Evolutionary conservation across 768 basidiomycete species (phyloP).

Genomic region (Omphalotus guepiniiformis): DNA sequence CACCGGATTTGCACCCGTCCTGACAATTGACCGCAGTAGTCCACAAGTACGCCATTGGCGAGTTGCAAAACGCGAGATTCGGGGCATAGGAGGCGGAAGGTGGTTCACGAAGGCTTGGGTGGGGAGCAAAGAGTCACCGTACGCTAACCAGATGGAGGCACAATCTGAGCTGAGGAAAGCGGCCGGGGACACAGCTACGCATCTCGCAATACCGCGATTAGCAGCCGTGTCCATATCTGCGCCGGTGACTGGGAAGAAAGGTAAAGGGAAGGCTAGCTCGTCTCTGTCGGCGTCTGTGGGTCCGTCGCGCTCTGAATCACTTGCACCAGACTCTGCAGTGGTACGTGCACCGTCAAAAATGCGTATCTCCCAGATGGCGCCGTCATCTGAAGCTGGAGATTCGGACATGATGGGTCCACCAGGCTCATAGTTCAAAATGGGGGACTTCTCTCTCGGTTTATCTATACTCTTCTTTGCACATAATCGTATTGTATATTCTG

Average conservation of each 20-base stretch:
- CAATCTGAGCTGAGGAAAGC: constrained; percentile 24
- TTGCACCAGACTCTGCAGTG: constrained; percentile 34
- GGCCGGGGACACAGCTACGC: constrained; percentile 27
- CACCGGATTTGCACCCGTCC: constrained; percentile 63
- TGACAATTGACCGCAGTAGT: constrained; percentile 62
- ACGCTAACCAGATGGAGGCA: constrained; percentile 34
- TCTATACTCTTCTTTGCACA: neutral
- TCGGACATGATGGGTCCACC: constrained; percentile 35
- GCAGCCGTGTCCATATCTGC: constrained; percentile 42
- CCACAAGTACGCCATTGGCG: constrained; percentile 70
- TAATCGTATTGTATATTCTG: neutral
- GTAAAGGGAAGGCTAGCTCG: constrained; percentile 35
- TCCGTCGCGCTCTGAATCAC: constrained; percentile 56
- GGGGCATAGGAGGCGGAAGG: constrained; percentile 79
- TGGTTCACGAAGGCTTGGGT: constrained; percentile 83
- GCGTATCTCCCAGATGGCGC: constrained; percentile 48
- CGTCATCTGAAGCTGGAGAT: constrained; percentile 49
- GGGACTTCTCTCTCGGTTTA: neutral
- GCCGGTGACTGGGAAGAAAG: constrained; percentile 34
- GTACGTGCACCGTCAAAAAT: constrained; percentile 60
- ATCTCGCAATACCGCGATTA: constrained; percentile 33
- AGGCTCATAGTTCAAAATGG: constrained; percentile 18
- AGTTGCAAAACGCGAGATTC: constrained; percentile 67
- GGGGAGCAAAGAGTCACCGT: constrained; percentile 77
- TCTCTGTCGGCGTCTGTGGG: constrained; percentile 46